These are phyloP conservation scores for Lodderomyces orthopsilosis DNA, from an alignment of 1,139 yeast genomes.

Conservation along the genomic window DNA sequence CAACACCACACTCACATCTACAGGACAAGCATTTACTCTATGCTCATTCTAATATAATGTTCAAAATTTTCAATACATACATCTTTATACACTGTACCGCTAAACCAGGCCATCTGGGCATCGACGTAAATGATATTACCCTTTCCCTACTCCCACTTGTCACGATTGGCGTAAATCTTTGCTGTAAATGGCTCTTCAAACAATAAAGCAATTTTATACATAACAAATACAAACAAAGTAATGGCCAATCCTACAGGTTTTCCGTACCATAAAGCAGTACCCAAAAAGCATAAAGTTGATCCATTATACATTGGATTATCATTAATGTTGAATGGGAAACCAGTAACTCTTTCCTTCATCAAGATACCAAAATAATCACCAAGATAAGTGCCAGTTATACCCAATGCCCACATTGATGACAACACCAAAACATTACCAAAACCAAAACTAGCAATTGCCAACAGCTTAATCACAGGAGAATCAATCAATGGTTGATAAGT, in stretches of 20 bases:
- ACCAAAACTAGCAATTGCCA: conserved; percentile 44
- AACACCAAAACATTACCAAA: conserved; percentile 79
- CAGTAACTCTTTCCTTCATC: conserved; percentile 87
- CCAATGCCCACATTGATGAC: conserved; percentile 88
- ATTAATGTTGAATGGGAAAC: conserved; percentile 87
- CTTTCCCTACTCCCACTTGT: conserved; percentile 8
- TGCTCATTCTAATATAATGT: no score
- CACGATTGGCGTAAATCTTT: conserved; percentile 61
- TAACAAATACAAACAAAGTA: conserved; percentile 66
- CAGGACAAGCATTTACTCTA: no score
- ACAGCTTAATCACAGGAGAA: conserved; percentile 29
- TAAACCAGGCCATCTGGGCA: no score
- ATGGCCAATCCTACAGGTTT: conserved; percentile 86
- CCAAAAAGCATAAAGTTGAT: conserved; percentile 82
- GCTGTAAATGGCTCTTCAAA: conserved; percentile 98
- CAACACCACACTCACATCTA: no score
- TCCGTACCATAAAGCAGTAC: conserved; percentile 83
- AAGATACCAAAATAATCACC: conserved; percentile 97
- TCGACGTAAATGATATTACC: no score
- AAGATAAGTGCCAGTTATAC: conserved; percentile 92
- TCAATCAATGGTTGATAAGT: conserved; percentile 50
- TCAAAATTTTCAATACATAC: no score
- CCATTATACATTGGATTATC: conserved; percentile 98
- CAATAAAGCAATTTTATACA: conserved; percentile 79
- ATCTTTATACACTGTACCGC: no score